A percentile compares a stretch with the other conserved stretches of the same genome.
Conservation (phyloP, 2,329 filamentous ascomycete genomes). For the Colletotrichum spinosum region DNA sequence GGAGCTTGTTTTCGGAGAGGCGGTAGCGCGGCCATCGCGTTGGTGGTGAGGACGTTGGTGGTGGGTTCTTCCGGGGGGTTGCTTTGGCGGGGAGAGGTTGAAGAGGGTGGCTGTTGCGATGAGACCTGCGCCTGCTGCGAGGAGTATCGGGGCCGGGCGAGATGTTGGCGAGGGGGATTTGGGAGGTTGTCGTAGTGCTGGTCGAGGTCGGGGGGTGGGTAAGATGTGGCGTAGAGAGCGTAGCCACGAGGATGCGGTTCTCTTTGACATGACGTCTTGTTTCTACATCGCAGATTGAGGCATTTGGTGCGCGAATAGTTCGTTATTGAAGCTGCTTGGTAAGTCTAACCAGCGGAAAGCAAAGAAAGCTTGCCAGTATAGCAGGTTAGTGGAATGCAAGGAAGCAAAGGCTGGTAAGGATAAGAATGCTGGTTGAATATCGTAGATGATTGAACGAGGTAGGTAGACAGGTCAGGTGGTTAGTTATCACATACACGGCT, state of each 20-base stretch:
- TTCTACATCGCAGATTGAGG: too few relatives aligned
- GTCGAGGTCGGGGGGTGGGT: too few relatives aligned
- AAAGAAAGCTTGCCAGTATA: too few relatives aligned
- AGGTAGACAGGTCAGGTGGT: too few relatives aligned
- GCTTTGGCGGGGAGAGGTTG: background rate
- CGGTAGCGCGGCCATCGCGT: constrained; percentile 38
- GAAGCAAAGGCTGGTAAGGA: too few relatives aligned
- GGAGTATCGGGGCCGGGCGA: background rate
- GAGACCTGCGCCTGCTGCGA: constrained; percentile 2
- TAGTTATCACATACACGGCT: too few relatives aligned
- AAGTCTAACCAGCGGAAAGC: too few relatives aligned
- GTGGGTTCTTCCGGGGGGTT: background rate
- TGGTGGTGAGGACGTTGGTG: background rate
- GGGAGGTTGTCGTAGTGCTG: background rate
- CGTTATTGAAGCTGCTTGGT: too few relatives aligned
- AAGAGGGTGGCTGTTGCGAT: background rate
- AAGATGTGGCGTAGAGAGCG: background rate
- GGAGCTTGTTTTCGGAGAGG: constrained; percentile 49
- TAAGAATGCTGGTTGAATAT: too few relatives aligned
- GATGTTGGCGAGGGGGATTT: background rate
- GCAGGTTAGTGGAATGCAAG: too few relatives aligned
- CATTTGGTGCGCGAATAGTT: too few relatives aligned
- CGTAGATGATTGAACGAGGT: too few relatives aligned
- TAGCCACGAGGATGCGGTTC: background rate
- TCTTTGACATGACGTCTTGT: constrained; percentile 8